Evolutionary conservation across 257 asterid species (phyloP).

Genomic region (Oldenlandia corymbosa): DNA sequence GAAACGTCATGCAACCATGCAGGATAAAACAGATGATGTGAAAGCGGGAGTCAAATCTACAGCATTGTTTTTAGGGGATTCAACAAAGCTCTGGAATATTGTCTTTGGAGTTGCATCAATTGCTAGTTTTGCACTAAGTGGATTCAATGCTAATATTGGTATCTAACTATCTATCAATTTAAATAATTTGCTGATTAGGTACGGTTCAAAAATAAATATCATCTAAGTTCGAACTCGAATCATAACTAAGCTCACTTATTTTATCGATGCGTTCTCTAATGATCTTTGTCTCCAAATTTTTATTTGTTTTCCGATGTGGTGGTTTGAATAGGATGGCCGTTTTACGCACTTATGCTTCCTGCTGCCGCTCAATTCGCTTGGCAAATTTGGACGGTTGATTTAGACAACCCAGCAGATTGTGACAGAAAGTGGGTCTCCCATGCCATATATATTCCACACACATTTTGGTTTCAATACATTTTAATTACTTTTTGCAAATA

Average conservation of each 20-base stretch:
- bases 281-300: too few relatives aligned
- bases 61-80: slow-evolving; percentile 78
- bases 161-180: too few relatives aligned
- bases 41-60: slow-evolving; percentile 90
- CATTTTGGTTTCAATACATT: too few relatives aligned
- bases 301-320: too few relatives aligned
- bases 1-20: too few relatives aligned
- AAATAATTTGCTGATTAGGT: too few relatives aligned
- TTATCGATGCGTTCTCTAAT: too few relatives aligned
- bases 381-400: slow-evolving; percentile 75
- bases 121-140: slow-evolving; percentile 66
- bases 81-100: slow-evolving; percentile 69
- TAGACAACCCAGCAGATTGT: slow-evolving; percentile 72
- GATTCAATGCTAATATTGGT: slow-evolving; percentile 72
- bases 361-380: slow-evolving; percentile 74
- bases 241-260: too few relatives aligned
- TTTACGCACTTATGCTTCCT: slow-evolving; percentile 47
- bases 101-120: slow-evolving; percentile 76
- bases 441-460: too few relatives aligned
- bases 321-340: slow-evolving; percentile 69
- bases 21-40: slow-evolving; percentile 86
- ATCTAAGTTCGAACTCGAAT: too few relatives aligned
- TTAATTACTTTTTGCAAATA: too few relatives aligned
- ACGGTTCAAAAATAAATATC: too few relatives aligned
- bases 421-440: slow-evolving; percentile 47